A percentile compares a stretch with the other conserved stretches of the same genome.
Conservation (phyloP, 768 basidiomycete genomes). For the Agaricus blazei region DNA sequence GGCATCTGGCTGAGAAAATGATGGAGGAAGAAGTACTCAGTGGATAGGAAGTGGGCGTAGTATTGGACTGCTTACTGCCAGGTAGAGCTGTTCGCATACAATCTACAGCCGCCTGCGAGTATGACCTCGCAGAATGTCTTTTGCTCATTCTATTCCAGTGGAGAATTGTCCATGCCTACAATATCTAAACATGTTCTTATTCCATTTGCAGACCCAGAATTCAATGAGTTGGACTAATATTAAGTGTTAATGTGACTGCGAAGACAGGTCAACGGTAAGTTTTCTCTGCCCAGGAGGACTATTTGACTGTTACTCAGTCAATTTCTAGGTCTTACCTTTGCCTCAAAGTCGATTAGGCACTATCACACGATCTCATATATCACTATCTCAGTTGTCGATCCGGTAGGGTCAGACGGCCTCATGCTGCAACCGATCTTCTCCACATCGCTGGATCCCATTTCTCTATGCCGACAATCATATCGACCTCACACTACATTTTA, state of each 20-base stretch:
- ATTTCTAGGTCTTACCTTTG: too few species aligned
- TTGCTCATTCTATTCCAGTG: constrained; percentile 63
- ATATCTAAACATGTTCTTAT: constrained; percentile 32
- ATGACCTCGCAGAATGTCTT: constrained; percentile 45
- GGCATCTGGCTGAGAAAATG: neutral
- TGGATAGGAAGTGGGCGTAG: constrained; percentile 53
- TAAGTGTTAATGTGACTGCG: constrained; percentile 14
- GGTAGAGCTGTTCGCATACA: constrained; percentile 19
- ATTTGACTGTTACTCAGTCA: too few species aligned
- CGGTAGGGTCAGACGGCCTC: too few species aligned
- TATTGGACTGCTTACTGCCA: constrained; percentile 55
- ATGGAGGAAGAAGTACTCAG: constrained; percentile 8
- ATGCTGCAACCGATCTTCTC: too few species aligned
- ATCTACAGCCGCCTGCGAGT: neutral
- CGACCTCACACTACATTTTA: too few species aligned
- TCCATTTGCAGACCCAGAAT: constrained; percentile 42
- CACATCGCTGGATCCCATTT: too few species aligned
- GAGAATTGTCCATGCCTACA: constrained; percentile 46
- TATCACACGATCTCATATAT: too few species aligned
- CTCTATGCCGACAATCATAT: too few species aligned
- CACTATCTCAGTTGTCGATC: too few species aligned
- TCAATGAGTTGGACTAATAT: constrained; percentile 43
- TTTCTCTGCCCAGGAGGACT: too few species aligned
- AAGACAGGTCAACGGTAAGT: too few species aligned
- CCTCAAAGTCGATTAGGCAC: too few species aligned